These are phyloP conservation scores for Xylaria arbuscula DNA, from an alignment of 2,329 filamentous ascomycete species.

Conservation along the genomic window DNA sequence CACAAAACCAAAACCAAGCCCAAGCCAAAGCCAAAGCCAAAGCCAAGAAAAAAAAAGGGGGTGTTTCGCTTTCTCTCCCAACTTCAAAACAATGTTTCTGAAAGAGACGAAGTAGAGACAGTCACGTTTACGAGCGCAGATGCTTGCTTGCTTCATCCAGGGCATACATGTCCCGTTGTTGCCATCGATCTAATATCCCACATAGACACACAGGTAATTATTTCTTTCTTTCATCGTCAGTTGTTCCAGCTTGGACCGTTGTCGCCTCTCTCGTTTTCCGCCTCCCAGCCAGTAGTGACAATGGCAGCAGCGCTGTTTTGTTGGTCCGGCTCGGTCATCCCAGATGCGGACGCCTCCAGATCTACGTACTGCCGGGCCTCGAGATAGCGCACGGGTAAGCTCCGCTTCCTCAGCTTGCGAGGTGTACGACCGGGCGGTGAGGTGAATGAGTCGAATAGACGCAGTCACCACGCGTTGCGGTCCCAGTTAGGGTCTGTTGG, in stretches of 20 bases:
- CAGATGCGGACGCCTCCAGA: conserved; percentile 36
- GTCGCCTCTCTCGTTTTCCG: conserved; percentile 7
- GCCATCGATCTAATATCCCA: not conserved
- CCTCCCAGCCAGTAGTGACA: conserved; percentile 17
- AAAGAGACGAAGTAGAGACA: conserved; percentile 8
- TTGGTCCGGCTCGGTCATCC: conserved; percentile 10
- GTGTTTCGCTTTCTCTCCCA: not conserved
- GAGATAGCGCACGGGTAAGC: conserved; percentile 48
- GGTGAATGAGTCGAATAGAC: conserved; percentile 50
- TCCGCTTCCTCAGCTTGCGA: conserved; percentile 59
- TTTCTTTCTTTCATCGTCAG: conserved; percentile 2
- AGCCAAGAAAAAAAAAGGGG: not conserved
- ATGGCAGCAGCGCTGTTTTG: conserved; percentile 7
- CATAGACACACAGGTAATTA: not conserved
- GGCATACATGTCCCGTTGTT: not conserved
- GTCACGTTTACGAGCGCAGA: not conserved
- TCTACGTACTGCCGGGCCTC: conserved; percentile 44
- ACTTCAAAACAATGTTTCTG: not conserved
- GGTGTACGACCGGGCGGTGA: conserved; percentile 48
- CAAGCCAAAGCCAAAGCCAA: no score
- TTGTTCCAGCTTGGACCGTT: not conserved
- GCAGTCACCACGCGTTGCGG: conserved; percentile 82
- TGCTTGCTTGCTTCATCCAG: not conserved
- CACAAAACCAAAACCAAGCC: not conserved
- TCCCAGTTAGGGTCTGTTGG: conserved; percentile 85